Base-by-base conservation (phyloP, 148 eudicot genomes). In the Camellia granthamiana region DNA sequence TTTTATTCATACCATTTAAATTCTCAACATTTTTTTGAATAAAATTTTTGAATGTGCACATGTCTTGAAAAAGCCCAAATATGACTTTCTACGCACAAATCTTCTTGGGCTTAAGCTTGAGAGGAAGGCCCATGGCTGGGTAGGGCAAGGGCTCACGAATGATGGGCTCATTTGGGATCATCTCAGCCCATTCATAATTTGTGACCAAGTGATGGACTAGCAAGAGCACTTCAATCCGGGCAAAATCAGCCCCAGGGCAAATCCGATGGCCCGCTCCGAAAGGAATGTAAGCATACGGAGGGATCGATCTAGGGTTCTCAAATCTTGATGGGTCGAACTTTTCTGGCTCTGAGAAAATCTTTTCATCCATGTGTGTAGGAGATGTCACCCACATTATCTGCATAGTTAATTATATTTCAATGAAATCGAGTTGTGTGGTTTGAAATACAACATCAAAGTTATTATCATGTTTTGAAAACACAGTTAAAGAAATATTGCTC, bases 271-370 rank as follows among this genome's bases (percentile, higher is more conserved):
- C 77, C 14, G 65, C 65, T 38, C 65, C 77, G 14, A 56, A 74
- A 38, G 77, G 65, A 58, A 74, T 74, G 21, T 74, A 74, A 58
- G 49, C 77, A 41, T 74, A 74, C 1, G 77, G 65, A 38, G 77
- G 64, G 14, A 74, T 38, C 1, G 77, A 42, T 16, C 11, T 58
- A 10, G 77, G 13, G 19, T 74, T 74, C 7, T 74, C 77, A 10
- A 74, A 74, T 15, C 77, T 38, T 19, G 77, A 74, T 58, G 77
- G 77, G 54, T 74, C 77, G 23, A 74, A 74, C 65, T 56, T 60
- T 23, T 42, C 46, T 7, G 77, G 77, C 3, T 41, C 62, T 14
- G 9, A 9, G 3, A 74, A 74, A 42, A 56, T 56, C 6, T 74
- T 44, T 63, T 74, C 9, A 0, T 74, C 77, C 77, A 74, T 74